Base-by-base conservation (phyloP, 257 asterid species). In the Datura wrightii region DNA sequence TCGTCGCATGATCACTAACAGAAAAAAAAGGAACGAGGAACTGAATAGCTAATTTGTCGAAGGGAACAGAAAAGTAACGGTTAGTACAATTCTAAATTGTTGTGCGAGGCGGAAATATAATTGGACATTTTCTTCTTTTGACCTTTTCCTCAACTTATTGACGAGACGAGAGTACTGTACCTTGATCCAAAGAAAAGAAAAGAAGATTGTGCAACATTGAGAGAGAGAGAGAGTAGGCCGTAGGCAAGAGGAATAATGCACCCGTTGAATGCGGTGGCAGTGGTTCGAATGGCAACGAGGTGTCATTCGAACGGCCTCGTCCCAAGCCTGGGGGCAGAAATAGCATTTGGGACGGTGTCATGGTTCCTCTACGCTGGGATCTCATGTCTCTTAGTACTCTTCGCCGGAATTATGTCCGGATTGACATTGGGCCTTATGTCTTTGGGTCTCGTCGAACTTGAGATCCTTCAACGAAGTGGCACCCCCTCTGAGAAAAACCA, bases 341-440 rank as follows among this genome's bases (percentile, higher is more conserved):
- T 96, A 36, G 97, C 89, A 84, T 96, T 91, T 82, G 99, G 98
- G 41, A 90, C 95, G 11, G 87, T 92, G 0, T 89, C 89, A 94
- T 94, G 97, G 97, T 92, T 89, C 83, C 83, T 83, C 2, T 94
- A 94, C 85, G 97, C 96, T 0, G 99, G 97, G 69, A 53, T 96
- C 78, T 96, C 98, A 16, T 93, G 96, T 84, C 5, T 91, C 5
- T 74, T 96, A 79, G 99, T 96, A 15, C 82, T 96, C 5, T 96
- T 96, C 59, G 98, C 98, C 4, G 99, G 99, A 55, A 93, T 92
- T 48, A 96, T 96, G 99, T 96, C 98, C 16, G 99, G 99, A 44
- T 89, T 96, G 39, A 96, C 99, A 9, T 46, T 96, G 76, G 99
- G 99, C 1, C 93, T 96, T 85, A 93, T 96, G 99, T 96, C 98